A percentile compares a stretch with the other conserved stretches of the same genome.
These are phyloP conservation scores for Paramecium bursaria DNA, from an alignment of 73 alveolate genomes.

Conservation along the genomic window DNA sequence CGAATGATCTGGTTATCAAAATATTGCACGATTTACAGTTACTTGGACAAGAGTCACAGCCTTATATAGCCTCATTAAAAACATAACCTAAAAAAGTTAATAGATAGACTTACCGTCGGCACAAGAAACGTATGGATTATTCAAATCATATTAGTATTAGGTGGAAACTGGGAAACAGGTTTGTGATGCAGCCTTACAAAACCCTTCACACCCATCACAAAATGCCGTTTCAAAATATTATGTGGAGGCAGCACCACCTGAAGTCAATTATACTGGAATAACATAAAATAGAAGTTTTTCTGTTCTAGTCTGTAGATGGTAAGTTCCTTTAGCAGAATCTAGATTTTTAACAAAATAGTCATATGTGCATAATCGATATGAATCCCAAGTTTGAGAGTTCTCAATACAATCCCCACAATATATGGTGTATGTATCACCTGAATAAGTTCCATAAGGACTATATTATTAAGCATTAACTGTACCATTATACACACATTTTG, in stretches of 20 bases:
- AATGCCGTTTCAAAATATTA: neutral
- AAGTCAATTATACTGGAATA: neutral
- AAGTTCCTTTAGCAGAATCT: neutral
- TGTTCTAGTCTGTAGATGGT: constrained; percentile 7
- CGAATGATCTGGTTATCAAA: neutral
- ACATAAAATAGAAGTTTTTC: constrained; percentile 4
- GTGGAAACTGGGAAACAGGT: constrained; percentile 25
- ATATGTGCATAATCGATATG: constrained; percentile 24
- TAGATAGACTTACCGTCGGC: too few species aligned
- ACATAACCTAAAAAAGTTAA: constrained; percentile 37
- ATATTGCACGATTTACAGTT: constrained; percentile 37
- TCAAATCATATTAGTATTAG: constrained; percentile 37
- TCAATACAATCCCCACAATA: constrained; percentile 62
- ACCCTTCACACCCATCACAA: constrained; percentile 47
- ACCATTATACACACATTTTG: constrained; percentile 49
- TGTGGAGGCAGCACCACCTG: neutral
- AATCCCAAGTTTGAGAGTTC: constrained; percentile 36
- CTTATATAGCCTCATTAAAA: neutral
- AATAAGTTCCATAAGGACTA: constrained; percentile 26
- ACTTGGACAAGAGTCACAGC: constrained; percentile 56
- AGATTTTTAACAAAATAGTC: neutral
- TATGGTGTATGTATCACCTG: neutral
- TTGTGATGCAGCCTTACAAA: neutral
- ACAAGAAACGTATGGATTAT: constrained; percentile 21
- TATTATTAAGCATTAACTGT: neutral